phyloP scores from a whole-genome alignment of 352 stramenopile genomes.

The Pseudoperonospora humuli region DNA sequence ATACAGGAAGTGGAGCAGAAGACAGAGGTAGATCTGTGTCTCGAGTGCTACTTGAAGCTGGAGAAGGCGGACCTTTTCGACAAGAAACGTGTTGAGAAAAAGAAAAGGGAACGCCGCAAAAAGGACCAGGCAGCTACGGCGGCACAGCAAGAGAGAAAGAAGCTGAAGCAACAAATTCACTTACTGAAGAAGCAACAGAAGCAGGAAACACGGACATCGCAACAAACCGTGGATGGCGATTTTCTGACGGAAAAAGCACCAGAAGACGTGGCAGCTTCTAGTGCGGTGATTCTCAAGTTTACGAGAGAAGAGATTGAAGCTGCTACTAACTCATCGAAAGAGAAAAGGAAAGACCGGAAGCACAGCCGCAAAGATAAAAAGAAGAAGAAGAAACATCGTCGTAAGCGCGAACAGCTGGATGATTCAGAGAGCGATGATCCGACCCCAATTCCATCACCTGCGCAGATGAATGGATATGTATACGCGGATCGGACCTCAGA shows the following conservation, averaged over 20 bases:
- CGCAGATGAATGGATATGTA: slow-evolving; percentile 37
- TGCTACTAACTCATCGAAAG: slow-evolving; percentile 17
- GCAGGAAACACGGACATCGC: slow-evolving; percentile 34
- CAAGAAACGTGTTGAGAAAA: slow-evolving; percentile 40
- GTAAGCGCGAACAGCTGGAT: slow-evolving; percentile 34
- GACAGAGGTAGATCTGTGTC: slow-evolving; percentile 43
- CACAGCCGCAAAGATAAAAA: slow-evolving; percentile 46
- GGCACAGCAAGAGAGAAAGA: slow-evolving; percentile 35
- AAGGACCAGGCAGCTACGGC: slow-evolving; percentile 16
- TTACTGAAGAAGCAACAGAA: slow-evolving; percentile 58
- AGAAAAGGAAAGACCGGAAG: slow-evolving; percentile 55
- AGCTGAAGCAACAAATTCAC: slow-evolving; percentile 36
- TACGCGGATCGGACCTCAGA: slow-evolving; percentile 30
- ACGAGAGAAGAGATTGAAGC: slow-evolving; percentile 31
- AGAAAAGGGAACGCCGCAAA: slow-evolving; percentile 20
- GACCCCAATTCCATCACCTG: slow-evolving; percentile 33
- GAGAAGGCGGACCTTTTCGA: slow-evolving; percentile 58
- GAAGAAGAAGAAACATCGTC: slow-evolving; percentile 39
- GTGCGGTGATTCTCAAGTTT: slow-evolving; percentile 25
- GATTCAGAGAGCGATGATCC: slow-evolving; percentile 48
- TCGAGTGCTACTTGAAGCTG: slow-evolving; percentile 65
- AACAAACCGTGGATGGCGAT: slow-evolving; percentile 3
- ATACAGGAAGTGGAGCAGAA: slow-evolving; percentile 20
- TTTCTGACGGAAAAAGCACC: background rate
- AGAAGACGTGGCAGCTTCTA: slow-evolving; percentile 1